These are phyloP conservation scores for Urochloa ruziziensis DNA, from an alignment of 176 grass and related monocot genomes.

Conservation along the genomic window DNA sequence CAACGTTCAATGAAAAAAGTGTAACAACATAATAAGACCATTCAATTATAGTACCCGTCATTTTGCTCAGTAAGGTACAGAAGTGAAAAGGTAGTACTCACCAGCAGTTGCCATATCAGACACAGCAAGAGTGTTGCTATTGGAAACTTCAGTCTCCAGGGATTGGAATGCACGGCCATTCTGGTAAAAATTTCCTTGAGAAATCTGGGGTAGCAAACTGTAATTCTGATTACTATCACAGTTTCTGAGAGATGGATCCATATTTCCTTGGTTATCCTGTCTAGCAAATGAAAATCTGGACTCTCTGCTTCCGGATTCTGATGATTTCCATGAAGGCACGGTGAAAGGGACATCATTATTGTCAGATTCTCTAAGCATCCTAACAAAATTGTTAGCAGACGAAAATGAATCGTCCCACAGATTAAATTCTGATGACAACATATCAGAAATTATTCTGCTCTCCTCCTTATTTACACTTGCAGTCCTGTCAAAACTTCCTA, in stretches of 20 bases:
- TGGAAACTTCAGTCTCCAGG: constrained; percentile 40
- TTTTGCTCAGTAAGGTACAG: constrained; percentile 1
- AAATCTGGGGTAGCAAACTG: constrained; percentile 42
- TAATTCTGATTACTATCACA: constrained; percentile 48
- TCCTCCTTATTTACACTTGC: constrained; percentile 76
- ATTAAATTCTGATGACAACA: constrained; percentile 84
- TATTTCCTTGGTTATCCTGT: constrained; percentile 65
- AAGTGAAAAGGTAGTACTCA: constrained; percentile 29
- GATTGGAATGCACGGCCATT: constrained; percentile 47
- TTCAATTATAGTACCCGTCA: not conserved
- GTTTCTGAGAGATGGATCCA: constrained; percentile 55
- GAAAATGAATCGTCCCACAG: constrained; percentile 84
- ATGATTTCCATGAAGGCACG: constrained; percentile 53
- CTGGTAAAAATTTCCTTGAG: constrained; percentile 47
- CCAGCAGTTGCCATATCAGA: constrained; percentile 44
- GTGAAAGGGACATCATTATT: constrained; percentile 38
- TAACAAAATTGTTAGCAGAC: constrained; percentile 58
- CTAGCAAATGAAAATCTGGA: constrained; percentile 98
- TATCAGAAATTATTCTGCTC: constrained; percentile 83
- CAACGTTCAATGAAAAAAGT: constrained; percentile 12
- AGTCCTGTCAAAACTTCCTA: constrained; percentile 54
- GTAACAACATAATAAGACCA: not conserved
- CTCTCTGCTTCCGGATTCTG: constrained; percentile 51
- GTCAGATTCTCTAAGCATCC: constrained; percentile 61
- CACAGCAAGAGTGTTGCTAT: constrained; percentile 24